Evolutionary conservation across 495 filamentous ascomycete genomes (phyloP), one percentile per base, ranked within the genome.

Genomic region (Lasiosphaeria ovina): DNA sequence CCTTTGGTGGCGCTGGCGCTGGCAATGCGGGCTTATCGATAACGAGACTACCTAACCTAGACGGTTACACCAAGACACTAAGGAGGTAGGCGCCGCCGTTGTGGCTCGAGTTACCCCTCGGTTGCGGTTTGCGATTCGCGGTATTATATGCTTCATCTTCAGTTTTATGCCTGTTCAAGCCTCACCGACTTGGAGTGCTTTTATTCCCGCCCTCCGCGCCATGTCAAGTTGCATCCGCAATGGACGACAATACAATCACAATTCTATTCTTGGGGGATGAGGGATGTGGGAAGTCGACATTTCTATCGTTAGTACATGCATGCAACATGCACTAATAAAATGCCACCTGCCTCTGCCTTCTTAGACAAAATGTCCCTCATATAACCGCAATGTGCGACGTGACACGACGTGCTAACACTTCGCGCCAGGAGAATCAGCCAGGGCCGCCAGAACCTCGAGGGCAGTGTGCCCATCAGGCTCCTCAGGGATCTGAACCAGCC

Each of bases 231-330:
- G 36, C 34, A 32, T 11, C 17, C 49, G 61, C 55, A 17, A 79
- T 80, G 78, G 76, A 79, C 52, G 66, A 70, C 47, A 60, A 72
- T 12, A 80, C 80, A 57, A 78, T 93, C 60, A 88, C 81, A 6
- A 80, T 97, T 54, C 79, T 97, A 14, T 78, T 97, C 0, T 77
- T 97, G 5, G 92, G 92, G 59, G 92, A 97, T 68, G 72, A 84
- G 51, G 83, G 82, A 66, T 89, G 90, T 66, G 92, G 92, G 35
- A 97, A 96, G 72, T 88, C 90, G 10, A 93, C 88, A 12, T 94
- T 97, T 69, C 72, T 97, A 69, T 92, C 91, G 92, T 95, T 74
- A 73, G 90, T 58, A 47, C 12, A 14, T 35, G 7, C 12, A 49
- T 49, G 9, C 50, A 32, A 53, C 50, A 10, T 32, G 16, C 47